Evolutionary conservation across 202 grass and related monocot species (phyloP).

Genomic region (Zoysia matrella): DNA sequence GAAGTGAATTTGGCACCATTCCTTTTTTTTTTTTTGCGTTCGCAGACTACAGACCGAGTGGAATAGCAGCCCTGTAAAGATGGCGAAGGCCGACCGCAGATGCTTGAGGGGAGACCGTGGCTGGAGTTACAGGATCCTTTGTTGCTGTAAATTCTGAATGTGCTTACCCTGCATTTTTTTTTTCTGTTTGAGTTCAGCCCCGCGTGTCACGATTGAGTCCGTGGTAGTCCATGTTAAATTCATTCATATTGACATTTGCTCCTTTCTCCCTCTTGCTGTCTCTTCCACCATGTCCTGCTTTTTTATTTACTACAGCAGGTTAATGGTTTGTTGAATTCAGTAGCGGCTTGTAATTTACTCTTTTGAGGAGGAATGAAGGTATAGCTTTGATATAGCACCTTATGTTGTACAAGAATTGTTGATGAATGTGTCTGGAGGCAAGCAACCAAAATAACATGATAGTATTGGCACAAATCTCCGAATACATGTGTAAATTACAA

Average conservation of each 20-base stretch:
- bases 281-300: constrained; percentile 38
- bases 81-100: constrained; percentile 76
- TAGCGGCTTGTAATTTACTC: constrained; percentile 58
- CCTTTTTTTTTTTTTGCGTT: constrained; percentile 6
- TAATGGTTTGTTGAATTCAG: constrained; percentile 54
- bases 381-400: constrained; percentile 44
- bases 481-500: constrained; percentile 11
- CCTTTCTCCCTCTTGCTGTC: constrained; percentile 8
- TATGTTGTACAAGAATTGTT: background rate
- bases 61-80: constrained; percentile 91
- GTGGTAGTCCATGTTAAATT: constrained; percentile 57
- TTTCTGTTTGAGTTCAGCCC: constrained; percentile 36
- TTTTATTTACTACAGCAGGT: constrained; percentile 57
- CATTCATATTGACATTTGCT: constrained; percentile 50
- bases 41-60: constrained; percentile 78
- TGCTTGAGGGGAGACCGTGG: constrained; percentile 51
- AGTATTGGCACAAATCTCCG: background rate
- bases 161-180: constrained; percentile 23
- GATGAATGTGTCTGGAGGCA: constrained; percentile 15
- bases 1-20: background rate
- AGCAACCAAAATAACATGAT: background rate
- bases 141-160: constrained; percentile 96
- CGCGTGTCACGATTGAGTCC: constrained; percentile 27
- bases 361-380: constrained; percentile 54
- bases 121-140: constrained; percentile 72